Evolutionary conservation across 148 eudicot genomes (phyloP), one percentile per base, ranked within the genome.

Genomic region (Rhododendron henanense): DNA sequence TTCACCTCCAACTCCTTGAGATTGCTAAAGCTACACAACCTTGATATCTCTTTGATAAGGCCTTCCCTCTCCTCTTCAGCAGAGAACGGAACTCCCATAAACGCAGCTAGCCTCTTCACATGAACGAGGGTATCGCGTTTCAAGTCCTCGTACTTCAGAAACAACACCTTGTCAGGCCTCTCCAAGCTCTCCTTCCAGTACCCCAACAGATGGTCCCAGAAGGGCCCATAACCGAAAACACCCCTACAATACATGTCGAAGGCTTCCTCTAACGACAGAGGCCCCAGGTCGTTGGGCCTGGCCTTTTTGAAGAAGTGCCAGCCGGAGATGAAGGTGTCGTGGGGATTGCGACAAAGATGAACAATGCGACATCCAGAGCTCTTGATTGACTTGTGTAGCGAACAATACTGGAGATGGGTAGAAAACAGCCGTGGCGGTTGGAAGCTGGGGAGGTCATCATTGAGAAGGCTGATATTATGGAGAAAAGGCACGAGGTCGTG

Each of bases 61-160:
- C 84, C 84, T 16, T 57, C 71, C 39, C 31, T 82, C 71, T 82
- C 84, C 25, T 82, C 84, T 9, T 82, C 84, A 10, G 19, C 31
- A 7, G 84, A 82, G 69, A 82, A 82, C 10, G 84, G 48, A 35
- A 82, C 67, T 0, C 84, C 84, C 71, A 82, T 45, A 50, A 80
- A 80, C 6, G 41, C 76, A 0, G 76, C 76, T 14, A 71, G 5
- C 76, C 41, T 71, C 39, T 71, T 71, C 39, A 71, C 19, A 31
- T 71, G 39, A 69, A 69, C 0, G 35, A 10, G 39, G 18, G 39
- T 31, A 28, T 71, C 15, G 2, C 1, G 0, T 69, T 69, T 71
- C 76, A 71, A 31, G 39, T 71, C 76, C 76, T 71, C 39, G 2
- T 71, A 71, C 6, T 13, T 31, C 76, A 71, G 4, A 31, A 31